These are phyloP conservation scores for Plantago coronopus DNA, from an alignment of 305 asterid genomes.

Conservation along the genomic window DNA sequence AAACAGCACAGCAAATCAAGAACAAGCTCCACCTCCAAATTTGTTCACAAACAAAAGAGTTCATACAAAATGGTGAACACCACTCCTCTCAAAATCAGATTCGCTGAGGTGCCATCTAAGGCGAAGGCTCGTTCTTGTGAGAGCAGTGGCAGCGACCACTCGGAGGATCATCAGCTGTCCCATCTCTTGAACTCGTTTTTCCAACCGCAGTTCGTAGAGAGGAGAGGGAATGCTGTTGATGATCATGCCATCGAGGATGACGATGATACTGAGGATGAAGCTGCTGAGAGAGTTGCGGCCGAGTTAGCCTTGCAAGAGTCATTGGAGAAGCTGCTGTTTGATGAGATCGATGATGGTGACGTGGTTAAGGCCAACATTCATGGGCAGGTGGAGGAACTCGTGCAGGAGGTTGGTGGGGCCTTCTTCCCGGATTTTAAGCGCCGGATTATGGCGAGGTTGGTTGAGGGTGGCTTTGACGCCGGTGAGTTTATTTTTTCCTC, in stretches of 20 bases:
- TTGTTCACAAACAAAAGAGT: neutral
- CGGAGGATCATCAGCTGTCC: slow-evolving; percentile 57
- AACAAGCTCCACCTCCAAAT: neutral
- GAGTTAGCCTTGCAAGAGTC: slow-evolving; percentile 28
- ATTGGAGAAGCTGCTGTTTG: slow-evolving; percentile 29
- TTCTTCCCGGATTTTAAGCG: slow-evolving; percentile 45
- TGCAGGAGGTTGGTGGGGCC: slow-evolving; percentile 21
- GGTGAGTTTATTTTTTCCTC: slow-evolving; percentile 36
- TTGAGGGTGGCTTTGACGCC: slow-evolving; percentile 46
- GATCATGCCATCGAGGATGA: slow-evolving; percentile 19
- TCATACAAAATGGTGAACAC: slow-evolving; percentile 27
- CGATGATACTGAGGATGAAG: slow-evolving; percentile 17
- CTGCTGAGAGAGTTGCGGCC: slow-evolving; percentile 18
- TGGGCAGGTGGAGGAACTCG: slow-evolving; percentile 27
- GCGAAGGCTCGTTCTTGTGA: slow-evolving; percentile 26
- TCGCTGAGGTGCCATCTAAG: slow-evolving; percentile 53
- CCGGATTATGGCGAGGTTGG: slow-evolving; percentile 45
- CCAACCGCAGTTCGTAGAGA: slow-evolving; percentile 40
- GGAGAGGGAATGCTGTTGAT: slow-evolving; percentile 3
- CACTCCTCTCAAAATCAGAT: slow-evolving; percentile 43
- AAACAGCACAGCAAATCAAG: too few relatives aligned
- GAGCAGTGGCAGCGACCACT: slow-evolving; percentile 94
- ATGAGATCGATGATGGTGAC: slow-evolving; percentile 5
- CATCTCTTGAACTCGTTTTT: slow-evolving; percentile 70
- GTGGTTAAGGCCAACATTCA: slow-evolving; percentile 24